Percentiles rank a stretch among this genome's conserved stretches.
These are phyloP conservation scores for Neonectria ditissima DNA, from an alignment of 2,329 filamentous ascomycete species.

Conservation along the genomic window DNA sequence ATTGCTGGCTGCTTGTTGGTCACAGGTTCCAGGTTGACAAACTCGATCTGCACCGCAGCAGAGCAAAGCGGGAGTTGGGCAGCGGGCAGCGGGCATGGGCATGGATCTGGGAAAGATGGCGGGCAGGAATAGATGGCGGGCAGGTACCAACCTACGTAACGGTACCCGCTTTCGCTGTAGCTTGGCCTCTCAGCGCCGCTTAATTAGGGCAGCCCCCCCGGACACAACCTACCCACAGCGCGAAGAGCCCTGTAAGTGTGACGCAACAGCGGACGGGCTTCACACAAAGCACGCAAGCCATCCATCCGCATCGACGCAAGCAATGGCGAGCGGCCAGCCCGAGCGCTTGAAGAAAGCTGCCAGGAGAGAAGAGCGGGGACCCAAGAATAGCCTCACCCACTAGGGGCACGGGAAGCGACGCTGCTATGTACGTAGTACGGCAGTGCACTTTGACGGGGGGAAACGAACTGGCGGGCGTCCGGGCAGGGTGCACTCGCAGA, in stretches of 20 bases:
- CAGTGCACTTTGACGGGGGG: not conserved
- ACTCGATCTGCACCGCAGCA: conserved; percentile 18
- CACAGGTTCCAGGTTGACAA: conserved; percentile 26
- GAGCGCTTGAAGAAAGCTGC: conserved; percentile 16
- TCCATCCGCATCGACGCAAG: not conserved
- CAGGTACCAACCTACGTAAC: conserved; percentile 25
- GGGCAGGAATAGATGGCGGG: conserved; percentile 10
- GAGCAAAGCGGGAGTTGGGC: conserved; percentile 19
- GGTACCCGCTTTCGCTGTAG: conserved; percentile 16
- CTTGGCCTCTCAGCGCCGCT: conserved; percentile 9
- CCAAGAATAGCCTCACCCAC: not conserved
- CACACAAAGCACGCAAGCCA: conserved; percentile 1
- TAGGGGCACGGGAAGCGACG: not conserved
- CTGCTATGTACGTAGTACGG: no score
- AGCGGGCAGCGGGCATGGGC: conserved; percentile 13
- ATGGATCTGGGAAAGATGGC: conserved; percentile 15
- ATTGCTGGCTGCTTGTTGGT: conserved; percentile 22
- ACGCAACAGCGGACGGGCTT: conserved; percentile 10
- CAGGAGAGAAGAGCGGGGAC: conserved; percentile 14
- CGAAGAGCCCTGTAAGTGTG: conserved; percentile 19
- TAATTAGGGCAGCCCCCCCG: conserved; percentile 13
- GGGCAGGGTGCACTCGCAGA: not conserved
- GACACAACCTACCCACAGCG: conserved; percentile 8
- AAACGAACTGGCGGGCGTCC: conserved; percentile 1
- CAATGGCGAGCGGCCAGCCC: conserved; percentile 25